These are phyloP conservation scores for Castanea crenata DNA, from an alignment of 306 rosid species.

Conservation along the genomic window DNA sequence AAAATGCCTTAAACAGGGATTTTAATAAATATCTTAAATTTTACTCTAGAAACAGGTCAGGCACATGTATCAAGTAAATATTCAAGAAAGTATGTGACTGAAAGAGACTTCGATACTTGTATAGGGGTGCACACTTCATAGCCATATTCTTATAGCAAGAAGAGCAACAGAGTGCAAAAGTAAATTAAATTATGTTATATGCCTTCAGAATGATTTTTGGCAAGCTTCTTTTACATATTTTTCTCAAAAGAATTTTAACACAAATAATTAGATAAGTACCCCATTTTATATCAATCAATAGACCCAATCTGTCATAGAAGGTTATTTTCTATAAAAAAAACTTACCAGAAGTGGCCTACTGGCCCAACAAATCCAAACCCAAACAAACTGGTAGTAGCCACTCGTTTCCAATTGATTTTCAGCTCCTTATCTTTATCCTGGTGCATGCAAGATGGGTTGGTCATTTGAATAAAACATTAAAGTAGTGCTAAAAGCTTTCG, in stretches of 20 bases:
- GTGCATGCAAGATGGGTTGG: constrained; percentile 1
- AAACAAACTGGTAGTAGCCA: constrained; percentile 52
- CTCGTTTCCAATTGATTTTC: constrained; percentile 60
- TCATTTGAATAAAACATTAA: constrained; percentile 16
- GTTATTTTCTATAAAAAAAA: neutral
- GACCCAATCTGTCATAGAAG: neutral
- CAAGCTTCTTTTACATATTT: neutral
- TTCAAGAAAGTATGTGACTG: neutral
- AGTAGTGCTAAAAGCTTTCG: neutral
- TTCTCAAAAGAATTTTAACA: neutral
- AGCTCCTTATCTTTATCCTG: constrained; percentile 41
- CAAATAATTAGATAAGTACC: neutral
- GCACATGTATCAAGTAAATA: neutral
- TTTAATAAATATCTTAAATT: neutral
- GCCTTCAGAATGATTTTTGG: neutral
- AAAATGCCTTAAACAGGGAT: neutral
- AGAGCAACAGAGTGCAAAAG: neutral
- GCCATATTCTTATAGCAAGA: neutral
- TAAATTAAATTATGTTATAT: neutral
- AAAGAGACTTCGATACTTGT: neutral
- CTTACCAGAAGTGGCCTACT: constrained; percentile 65
- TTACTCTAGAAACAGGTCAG: neutral
- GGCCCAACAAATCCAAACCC: constrained; percentile 65
- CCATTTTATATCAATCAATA: neutral
- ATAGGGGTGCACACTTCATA: neutral